Evolutionary conservation across 345 rosid genomes (phyloP).

Genomic region (Camelina laxa): DNA sequence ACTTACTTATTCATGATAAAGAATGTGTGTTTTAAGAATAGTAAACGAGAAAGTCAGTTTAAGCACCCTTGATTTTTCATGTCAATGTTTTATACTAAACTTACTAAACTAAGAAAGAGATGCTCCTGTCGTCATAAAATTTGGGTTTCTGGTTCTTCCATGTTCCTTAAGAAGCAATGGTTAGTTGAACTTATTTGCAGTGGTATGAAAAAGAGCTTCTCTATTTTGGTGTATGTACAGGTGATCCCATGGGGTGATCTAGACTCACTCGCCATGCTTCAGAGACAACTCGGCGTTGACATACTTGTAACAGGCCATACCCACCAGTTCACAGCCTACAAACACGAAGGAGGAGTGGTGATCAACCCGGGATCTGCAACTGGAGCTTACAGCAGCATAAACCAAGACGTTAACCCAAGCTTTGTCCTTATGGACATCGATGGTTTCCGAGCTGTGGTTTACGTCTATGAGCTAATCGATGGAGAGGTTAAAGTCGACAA

Average conservation of each 20-base stretch:
- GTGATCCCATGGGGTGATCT: conserved; percentile 98
- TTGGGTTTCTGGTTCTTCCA: background rate
- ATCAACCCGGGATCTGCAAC: conserved; percentile 98
- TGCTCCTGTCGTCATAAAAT: background rate
- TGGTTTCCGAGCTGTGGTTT: conserved; percentile 88
- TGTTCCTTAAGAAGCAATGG: background rate
- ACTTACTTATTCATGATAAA: background rate
- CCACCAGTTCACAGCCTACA: conserved; percentile 96
- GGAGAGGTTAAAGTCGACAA: conserved; percentile 98
- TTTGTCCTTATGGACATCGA: conserved; percentile 97
- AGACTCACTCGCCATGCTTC: conserved; percentile 93
- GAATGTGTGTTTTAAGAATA: background rate
- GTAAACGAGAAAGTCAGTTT: background rate
- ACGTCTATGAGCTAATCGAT: conserved; percentile 90
- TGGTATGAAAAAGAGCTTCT: background rate
- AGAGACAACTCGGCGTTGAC: conserved; percentile 93
- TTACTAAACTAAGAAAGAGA: conserved; percentile 9
- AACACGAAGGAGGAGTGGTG: conserved; percentile 95
- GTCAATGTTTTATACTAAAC: background rate
- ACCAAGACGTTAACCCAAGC: conserved; percentile 88
- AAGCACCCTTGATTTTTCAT: background rate
- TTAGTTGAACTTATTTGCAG: conserved; percentile 2
- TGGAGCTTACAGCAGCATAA: conserved; percentile 88
- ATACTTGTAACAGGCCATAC: conserved; percentile 95
- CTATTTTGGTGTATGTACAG: conserved; percentile 41